Evolutionary conservation across 2,329 filamentous ascomycete genomes (phyloP).

Genomic region (Trichoderma sp.): DNA sequence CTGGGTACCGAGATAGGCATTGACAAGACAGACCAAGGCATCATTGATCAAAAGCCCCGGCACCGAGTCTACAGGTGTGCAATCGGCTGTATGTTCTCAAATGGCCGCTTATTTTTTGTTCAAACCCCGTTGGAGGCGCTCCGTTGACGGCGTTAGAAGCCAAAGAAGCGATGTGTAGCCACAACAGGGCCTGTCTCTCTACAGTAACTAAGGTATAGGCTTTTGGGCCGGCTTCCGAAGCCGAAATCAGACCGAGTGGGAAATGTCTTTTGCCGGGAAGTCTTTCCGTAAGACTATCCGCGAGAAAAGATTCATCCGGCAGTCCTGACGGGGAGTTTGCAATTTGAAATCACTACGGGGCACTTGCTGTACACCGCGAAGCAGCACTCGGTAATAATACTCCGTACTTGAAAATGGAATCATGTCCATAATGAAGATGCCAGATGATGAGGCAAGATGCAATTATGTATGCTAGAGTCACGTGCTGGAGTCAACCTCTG

Average conservation of each 20-base stretch:
- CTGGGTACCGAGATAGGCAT: no score
- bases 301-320: slow-evolving; percentile 12
- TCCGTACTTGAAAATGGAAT: neutral
- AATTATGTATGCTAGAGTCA: neutral
- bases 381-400: no score
- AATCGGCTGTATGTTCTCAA: neutral
- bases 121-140: neutral
- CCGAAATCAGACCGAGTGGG: neutral
- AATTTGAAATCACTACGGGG: neutral
- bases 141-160: neutral
- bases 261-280: slow-evolving; percentile 10
- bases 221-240: slow-evolving; percentile 10
- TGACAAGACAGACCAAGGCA: neutral
- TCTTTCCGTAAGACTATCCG: neutral
- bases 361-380: neutral
- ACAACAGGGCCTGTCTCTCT: neutral
- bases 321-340: neutral
- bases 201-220: no score
- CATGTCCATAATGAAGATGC: neutral
- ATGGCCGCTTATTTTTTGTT: slow-evolving; percentile 7
- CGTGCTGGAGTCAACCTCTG: neutral
- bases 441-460: neutral
- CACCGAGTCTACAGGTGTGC: neutral
- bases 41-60: neutral
- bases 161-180: neutral